Conservation (phyloP, 805 yeast species). For the Torulaspora delbrueckii region DNA sequence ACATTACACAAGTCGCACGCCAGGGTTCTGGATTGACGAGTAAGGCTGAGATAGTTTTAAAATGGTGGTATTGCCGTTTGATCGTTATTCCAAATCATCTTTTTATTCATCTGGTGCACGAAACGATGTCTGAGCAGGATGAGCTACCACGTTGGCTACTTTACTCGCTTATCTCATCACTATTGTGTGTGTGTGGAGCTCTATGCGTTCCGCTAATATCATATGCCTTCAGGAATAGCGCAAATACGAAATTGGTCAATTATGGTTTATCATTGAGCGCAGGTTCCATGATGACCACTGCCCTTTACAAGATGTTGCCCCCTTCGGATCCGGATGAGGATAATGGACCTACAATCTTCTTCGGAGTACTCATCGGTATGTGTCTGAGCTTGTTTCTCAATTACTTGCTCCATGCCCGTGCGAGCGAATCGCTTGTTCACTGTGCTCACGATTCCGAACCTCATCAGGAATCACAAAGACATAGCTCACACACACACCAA, state of each 20-base stretch:
- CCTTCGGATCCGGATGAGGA: conserved; percentile 40
- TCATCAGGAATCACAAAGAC: conserved; percentile 19
- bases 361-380: conserved; percentile 52
- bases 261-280: conserved; percentile 72
- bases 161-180: conserved; percentile 52
- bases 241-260: conserved; percentile 56
- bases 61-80: too few species aligned
- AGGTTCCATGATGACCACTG: conserved; percentile 78
- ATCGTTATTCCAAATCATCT: background rate
- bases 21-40: too few species aligned
- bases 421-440: conserved; percentile 80
- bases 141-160: conserved; percentile 31
- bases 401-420: conserved; percentile 59
- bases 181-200: conserved; percentile 70
- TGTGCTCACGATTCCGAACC: conserved; percentile 56
- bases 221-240: conserved; percentile 12
- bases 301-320: conserved; percentile 75
- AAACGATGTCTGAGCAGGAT: background rate
- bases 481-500: conserved; percentile 9
- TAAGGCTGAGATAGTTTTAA: too few species aligned
- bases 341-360: conserved; percentile 42
- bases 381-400: conserved; percentile 56
- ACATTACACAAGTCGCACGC: too few species aligned
- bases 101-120: background rate
- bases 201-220: conserved; percentile 44